These are phyloP conservation scores for Polytolypa hystricis DNA, from an alignment of 2,329 filamentous ascomycete species.

Conservation along the genomic window DNA sequence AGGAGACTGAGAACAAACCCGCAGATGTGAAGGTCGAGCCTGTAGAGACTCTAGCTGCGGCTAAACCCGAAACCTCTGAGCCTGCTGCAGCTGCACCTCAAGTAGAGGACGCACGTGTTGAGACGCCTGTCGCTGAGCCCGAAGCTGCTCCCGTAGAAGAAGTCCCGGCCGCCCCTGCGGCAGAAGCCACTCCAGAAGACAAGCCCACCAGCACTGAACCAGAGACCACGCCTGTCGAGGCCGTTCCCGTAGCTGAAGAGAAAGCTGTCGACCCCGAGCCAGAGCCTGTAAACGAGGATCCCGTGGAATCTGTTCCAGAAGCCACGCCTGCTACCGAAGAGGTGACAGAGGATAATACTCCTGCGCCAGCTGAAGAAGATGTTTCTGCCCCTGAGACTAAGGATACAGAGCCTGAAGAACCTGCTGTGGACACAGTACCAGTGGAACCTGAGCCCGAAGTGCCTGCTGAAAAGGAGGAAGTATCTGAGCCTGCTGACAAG, in stretches of 20 bases:
- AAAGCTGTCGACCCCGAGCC: slow-evolving; percentile 2
- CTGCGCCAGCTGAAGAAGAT: too few species aligned
- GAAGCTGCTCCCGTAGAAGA: not conserved
- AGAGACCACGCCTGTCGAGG: not conserved
- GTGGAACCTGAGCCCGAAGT: not conserved
- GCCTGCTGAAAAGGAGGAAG: not conserved
- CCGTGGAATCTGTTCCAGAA: not conserved
- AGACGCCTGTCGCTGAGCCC: not conserved
- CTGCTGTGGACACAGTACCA: slow-evolving; percentile 1
- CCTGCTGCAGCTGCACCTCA: too few species aligned
- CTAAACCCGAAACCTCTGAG: not conserved
- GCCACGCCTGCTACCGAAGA: not conserved
- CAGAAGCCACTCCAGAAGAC: slow-evolving; percentile 1
- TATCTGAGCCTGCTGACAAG: slow-evolving; percentile 1
- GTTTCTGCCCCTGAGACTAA: not conserved
- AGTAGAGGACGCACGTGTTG: not conserved
- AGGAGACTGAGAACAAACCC: slow-evolving; percentile 1
- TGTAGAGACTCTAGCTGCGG: not conserved
- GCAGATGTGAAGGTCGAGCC: not conserved
- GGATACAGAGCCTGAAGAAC: not conserved
- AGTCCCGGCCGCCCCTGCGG: not conserved
- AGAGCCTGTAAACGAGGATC: not conserved
- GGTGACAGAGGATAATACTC: not conserved
- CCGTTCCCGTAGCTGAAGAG: slow-evolving; percentile 5
- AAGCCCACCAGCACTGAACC: not conserved